A percentile compares a stretch with the other conserved stretches of the same genome.
These are phyloP conservation scores for Chrysoporthe cubensis DNA, from an alignment of 2,329 filamentous ascomycete genomes.

Conservation along the genomic window DNA sequence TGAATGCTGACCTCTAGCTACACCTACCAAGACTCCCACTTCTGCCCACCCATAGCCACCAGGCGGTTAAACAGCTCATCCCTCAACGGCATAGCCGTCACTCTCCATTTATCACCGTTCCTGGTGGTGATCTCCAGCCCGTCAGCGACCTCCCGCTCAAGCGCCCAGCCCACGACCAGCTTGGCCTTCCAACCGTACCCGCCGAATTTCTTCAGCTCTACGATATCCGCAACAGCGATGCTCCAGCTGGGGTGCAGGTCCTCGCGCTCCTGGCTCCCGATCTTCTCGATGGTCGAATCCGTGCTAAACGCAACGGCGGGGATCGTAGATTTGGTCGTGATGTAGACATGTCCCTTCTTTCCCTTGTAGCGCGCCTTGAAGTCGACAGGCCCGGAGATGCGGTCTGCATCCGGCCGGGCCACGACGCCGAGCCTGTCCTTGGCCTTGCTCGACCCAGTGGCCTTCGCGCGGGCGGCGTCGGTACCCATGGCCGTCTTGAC, in stretches of 20 bases:
- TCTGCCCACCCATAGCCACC: slow-evolving; percentile 28
- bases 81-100: slow-evolving; percentile 73
- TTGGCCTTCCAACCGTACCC: slow-evolving; percentile 86
- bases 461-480: slow-evolving; percentile 71
- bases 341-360: slow-evolving; percentile 72
- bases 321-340: slow-evolving; percentile 68
- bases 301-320: slow-evolving; percentile 70
- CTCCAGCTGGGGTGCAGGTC: slow-evolving; percentile 68
- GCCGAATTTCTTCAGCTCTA: slow-evolving; percentile 77
- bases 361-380: slow-evolving; percentile 75
- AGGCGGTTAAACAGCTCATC: slow-evolving; percentile 61
- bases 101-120: slow-evolving; percentile 56
- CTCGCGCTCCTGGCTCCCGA: slow-evolving; percentile 61
- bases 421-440: slow-evolving; percentile 75
- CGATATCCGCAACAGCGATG: slow-evolving; percentile 71
- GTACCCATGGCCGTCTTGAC: slow-evolving; percentile 74
- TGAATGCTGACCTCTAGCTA: background rate
- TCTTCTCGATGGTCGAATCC: slow-evolving; percentile 57
- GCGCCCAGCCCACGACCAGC: slow-evolving; percentile 78
- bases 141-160: slow-evolving; percentile 74
- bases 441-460: slow-evolving; percentile 61
- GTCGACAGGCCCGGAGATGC: slow-evolving; percentile 69
- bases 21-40: slow-evolving; percentile 27
- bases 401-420: slow-evolving; percentile 49
- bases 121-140: slow-evolving; percentile 70